phyloP scores from a whole-genome alignment of 805 yeast species.

The Yamadazyma sp. region DNA sequence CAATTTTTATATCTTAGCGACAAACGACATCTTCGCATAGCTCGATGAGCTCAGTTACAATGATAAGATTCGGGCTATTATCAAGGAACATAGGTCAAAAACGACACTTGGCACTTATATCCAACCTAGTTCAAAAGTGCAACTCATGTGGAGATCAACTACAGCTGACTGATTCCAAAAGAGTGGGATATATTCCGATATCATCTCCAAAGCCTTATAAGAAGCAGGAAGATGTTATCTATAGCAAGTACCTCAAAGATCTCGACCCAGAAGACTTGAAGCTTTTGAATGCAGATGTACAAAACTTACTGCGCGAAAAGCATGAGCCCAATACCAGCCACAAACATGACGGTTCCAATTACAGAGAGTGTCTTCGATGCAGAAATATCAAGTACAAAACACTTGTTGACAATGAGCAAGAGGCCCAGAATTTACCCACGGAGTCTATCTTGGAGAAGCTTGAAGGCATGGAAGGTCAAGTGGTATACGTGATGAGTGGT shows the following conservation, averaged over 20 bases:
- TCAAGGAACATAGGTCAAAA: neutral
- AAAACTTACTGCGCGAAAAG: neutral
- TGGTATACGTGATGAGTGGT: conserved; percentile 12
- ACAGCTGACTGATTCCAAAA: conserved; percentile 31
- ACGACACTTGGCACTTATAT: conserved; percentile 1
- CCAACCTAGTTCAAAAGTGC: conserved; percentile 32
- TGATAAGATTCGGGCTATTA: neutral
- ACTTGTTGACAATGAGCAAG: neutral
- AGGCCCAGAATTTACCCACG: conserved; percentile 1
- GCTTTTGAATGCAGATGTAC: conserved; percentile 6
- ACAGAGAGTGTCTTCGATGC: conserved; percentile 54
- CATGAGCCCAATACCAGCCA: neutral
- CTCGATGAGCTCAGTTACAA: conserved; percentile 2
- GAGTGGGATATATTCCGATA: conserved; percentile 13
- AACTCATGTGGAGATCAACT: conserved; percentile 58
- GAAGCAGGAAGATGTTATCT: conserved; percentile 26
- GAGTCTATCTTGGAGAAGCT: conserved; percentile 2
- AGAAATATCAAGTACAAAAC: conserved; percentile 33
- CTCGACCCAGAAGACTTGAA: conserved; percentile 21
- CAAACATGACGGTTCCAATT: neutral
- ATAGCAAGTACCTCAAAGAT: conserved; percentile 16
- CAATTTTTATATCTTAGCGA: too few species aligned
- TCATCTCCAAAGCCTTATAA: conserved; percentile 6
- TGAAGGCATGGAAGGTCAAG: conserved; percentile 1
- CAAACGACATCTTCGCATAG: neutral